These are phyloP conservation scores for Tulasnella sp. DNA, from an alignment of 768 basidiomycete species.

Conservation along the genomic window DNA sequence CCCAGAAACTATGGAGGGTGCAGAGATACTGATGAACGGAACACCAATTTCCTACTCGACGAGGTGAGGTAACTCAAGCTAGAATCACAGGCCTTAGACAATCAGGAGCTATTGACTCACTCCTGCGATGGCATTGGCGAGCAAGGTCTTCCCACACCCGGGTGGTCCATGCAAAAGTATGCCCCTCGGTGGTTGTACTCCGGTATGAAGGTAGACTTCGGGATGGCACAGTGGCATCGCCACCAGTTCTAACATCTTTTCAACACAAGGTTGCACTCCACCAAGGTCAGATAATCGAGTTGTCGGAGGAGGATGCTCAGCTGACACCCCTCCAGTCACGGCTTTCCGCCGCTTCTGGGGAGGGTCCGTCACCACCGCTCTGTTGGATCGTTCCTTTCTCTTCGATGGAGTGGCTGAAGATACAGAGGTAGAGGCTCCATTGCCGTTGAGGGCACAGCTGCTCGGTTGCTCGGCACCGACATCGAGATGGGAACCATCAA, in stretches of 20 bases:
- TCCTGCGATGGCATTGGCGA: constrained; percentile 92
- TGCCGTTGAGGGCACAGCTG: constrained; percentile 7
- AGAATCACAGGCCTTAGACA: neutral
- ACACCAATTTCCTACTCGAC: constrained; percentile 67
- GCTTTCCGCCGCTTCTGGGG: constrained; percentile 19
- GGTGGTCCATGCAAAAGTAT: constrained; percentile 92
- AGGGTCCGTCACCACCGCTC: constrained; percentile 19
- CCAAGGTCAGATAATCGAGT: constrained; percentile 77
- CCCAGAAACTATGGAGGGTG: constrained; percentile 90
- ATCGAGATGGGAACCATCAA: constrained; percentile 18
- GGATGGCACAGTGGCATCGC: constrained; percentile 92
- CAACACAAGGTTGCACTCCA: constrained; percentile 73
- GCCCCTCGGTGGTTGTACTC: constrained; percentile 84
- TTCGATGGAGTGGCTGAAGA: constrained; percentile 32
- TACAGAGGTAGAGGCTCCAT: constrained; percentile 22
- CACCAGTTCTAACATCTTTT: constrained; percentile 92
- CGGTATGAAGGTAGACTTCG: constrained; percentile 88
- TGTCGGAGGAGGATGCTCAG: constrained; percentile 61
- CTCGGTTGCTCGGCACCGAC: constrained; percentile 5
- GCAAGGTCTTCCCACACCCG: constrained; percentile 90
- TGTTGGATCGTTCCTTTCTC: constrained; percentile 49
- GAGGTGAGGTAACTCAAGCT: constrained; percentile 5
- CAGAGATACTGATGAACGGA: constrained; percentile 90
- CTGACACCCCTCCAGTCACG: constrained; percentile 31
- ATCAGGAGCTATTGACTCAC: constrained; percentile 35